Percentiles rank a stretch among this genome's conserved stretches.
phyloP scores from a whole-genome alignment of 768 basidiomycete species.

The Pleurotus tuber-regium region DNA sequence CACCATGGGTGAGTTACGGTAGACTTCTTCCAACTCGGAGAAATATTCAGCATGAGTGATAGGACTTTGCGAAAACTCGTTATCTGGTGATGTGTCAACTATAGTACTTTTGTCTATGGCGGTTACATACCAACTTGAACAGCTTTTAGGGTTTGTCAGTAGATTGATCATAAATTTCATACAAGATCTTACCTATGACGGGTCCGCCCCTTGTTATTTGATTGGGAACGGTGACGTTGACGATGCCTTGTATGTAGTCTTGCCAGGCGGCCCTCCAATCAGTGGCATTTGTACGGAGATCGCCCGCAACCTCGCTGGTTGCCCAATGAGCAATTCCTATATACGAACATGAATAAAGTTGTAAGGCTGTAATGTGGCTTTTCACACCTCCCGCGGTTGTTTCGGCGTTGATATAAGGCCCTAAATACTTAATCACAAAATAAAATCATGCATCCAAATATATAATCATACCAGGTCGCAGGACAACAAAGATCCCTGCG shows the following conservation, averaged over 20 bases:
- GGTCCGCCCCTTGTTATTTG: slow-evolving; percentile 75
- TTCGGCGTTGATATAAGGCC: slow-evolving; percentile 73
- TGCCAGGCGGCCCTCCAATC: slow-evolving; percentile 73
- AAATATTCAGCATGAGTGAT: slow-evolving; percentile 56
- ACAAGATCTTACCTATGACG: slow-evolving; percentile 56
- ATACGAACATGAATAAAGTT: background rate
- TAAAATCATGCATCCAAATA: background rate
- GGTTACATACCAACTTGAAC: slow-evolving; percentile 50
- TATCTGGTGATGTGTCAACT: slow-evolving; percentile 42
- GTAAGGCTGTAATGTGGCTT: background rate
- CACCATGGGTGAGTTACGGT: slow-evolving; percentile 55
- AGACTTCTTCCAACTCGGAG: slow-evolving; percentile 53
- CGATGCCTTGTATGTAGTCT: slow-evolving; percentile 69
- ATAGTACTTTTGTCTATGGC: background rate
- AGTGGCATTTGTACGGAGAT: slow-evolving; percentile 70
- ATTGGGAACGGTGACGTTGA: slow-evolving; percentile 54
- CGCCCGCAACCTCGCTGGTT: slow-evolving; percentile 47
- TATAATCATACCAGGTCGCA: slow-evolving; percentile 61
- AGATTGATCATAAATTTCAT: background rate
- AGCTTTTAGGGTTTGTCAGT: slow-evolving; percentile 27
- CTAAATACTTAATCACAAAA: slow-evolving; percentile 18
- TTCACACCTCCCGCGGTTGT: slow-evolving; percentile 62
- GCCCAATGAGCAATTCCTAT: slow-evolving; percentile 55
- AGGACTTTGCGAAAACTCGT: slow-evolving; percentile 64
- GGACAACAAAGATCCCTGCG: slow-evolving; percentile 74